phyloP scores from a whole-genome alignment of 2,329 filamentous ascomycete genomes.

The Elsinoe perseae region DNA sequence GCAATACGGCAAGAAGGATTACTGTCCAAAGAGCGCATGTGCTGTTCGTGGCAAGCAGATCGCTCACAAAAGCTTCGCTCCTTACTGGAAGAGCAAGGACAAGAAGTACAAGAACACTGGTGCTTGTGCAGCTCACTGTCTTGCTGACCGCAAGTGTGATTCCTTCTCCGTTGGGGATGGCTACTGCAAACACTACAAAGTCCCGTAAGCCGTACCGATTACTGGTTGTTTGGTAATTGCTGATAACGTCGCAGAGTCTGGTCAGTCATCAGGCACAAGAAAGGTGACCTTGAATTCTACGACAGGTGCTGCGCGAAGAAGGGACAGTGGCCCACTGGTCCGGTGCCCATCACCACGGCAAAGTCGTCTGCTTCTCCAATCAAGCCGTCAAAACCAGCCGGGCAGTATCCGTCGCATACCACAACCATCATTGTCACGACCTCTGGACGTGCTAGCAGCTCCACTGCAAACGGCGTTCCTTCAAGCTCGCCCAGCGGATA shows the following conservation, averaged over 20 bases:
- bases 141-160: constrained; percentile 7
- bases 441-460: not conserved
- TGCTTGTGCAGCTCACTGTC: constrained; percentile 10
- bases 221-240: not conserved
- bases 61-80: constrained; percentile 1
- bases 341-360: not conserved
- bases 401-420: not conserved
- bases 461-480: not conserved
- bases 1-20: not conserved
- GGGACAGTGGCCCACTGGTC: not conserved
- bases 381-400: not conserved
- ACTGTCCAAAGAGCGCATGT: not conserved
- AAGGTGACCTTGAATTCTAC: constrained; percentile 4
- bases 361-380: not conserved
- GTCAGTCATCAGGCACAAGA: constrained; percentile 10
- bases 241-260: not conserved
- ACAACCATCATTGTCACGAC: constrained; percentile 8
- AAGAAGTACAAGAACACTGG: constrained; percentile 7
- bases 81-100: constrained; percentile 14
- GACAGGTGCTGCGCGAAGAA: constrained; percentile 10
- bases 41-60: constrained; percentile 12
- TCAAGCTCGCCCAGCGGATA: not conserved
- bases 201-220: not conserved
- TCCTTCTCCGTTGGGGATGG: constrained; percentile 11
- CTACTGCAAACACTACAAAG: constrained; percentile 11